Percentiles rank a stretch among this genome's conserved stretches.
phyloP scores from a whole-genome alignment of 1,284 basidiomycete species.

The Melampsora americana region DNA sequence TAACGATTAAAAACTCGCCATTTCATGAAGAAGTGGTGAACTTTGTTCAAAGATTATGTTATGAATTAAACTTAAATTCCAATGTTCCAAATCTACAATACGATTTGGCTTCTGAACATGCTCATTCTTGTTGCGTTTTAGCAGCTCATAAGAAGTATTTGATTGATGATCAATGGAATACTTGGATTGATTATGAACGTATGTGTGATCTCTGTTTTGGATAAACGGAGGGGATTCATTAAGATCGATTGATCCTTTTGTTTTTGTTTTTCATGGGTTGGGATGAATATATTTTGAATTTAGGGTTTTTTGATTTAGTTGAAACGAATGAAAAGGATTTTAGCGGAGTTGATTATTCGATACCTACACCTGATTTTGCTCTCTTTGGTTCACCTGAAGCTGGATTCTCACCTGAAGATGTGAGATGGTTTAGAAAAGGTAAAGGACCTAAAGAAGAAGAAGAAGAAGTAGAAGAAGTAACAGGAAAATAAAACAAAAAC shows the following conservation, averaged over 20 bases:
- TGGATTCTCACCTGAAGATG: constrained; percentile 45
- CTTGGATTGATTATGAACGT: constrained; percentile 46
- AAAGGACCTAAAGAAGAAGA: not conserved
- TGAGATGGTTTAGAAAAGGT: constrained; percentile 37
- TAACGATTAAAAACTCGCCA: constrained; percentile 46
- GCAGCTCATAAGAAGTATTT: constrained; percentile 42
- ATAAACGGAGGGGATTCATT: too few species aligned
- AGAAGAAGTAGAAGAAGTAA: too few species aligned
- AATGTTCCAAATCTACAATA: constrained; percentile 13
- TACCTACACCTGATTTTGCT: constrained; percentile 40
- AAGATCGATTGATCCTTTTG: too few species aligned
- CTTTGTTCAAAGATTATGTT: constrained; percentile 34
- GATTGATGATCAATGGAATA: constrained; percentile 43
- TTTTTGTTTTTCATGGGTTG: not conserved
- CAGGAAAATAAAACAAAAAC: not conserved
- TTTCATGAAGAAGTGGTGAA: constrained; percentile 44
- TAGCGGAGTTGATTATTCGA: constrained; percentile 41
- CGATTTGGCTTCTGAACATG: constrained; percentile 44
- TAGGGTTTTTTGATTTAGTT: constrained; percentile 44
- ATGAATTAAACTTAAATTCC: constrained; percentile 19
- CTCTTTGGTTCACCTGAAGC: constrained; percentile 42
- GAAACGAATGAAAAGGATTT: constrained; percentile 29
- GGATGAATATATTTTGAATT: too few species aligned
- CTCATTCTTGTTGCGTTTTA: constrained; percentile 45
- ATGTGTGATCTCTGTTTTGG: too few species aligned